phyloP scores from a whole-genome alignment of 2,329 filamentous ascomycete species.

The Botrytis deweyae region DNA sequence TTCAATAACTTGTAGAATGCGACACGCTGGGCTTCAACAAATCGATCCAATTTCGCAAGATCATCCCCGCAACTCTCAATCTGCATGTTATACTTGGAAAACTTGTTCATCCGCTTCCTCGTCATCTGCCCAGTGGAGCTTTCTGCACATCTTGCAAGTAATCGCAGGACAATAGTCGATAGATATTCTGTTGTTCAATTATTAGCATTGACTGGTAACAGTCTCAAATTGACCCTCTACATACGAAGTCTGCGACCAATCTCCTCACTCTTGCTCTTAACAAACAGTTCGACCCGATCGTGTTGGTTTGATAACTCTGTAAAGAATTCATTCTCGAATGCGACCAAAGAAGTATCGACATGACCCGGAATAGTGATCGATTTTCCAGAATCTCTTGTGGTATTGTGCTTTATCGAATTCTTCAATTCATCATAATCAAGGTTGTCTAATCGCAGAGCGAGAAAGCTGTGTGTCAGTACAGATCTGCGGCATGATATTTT shows the following conservation, averaged over 20 bases:
- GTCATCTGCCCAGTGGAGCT: slow-evolving; percentile 32
- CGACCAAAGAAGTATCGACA: slow-evolving; percentile 54
- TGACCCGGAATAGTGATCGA: slow-evolving; percentile 75
- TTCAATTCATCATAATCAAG: slow-evolving; percentile 89
- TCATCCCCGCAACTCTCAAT: slow-evolving; percentile 63
- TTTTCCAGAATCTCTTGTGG: slow-evolving; percentile 66
- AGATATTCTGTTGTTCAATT: slow-evolving; percentile 29
- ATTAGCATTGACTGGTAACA: slow-evolving; percentile 10
- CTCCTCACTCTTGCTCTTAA: slow-evolving; percentile 77
- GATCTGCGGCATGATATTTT: slow-evolving; percentile 18
- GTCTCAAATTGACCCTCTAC: slow-evolving; percentile 32
- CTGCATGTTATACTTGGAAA: slow-evolving; percentile 36
- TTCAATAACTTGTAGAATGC: slow-evolving; percentile 83
- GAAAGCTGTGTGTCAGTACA: slow-evolving; percentile 20
- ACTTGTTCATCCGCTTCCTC: slow-evolving; percentile 34
- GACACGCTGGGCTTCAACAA: slow-evolving; percentile 69
- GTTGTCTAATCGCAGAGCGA: slow-evolving; percentile 57
- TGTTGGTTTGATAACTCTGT: slow-evolving; percentile 71
- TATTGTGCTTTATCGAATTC: slow-evolving; percentile 78
- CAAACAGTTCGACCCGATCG: slow-evolving; percentile 74
- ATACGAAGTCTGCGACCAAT: slow-evolving; percentile 67
- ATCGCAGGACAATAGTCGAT: slow-evolving; percentile 30
- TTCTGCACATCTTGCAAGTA: slow-evolving; percentile 33
- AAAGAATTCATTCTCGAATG: slow-evolving; percentile 72
- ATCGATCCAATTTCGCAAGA: slow-evolving; percentile 67